Evolutionary conservation across 2,329 filamentous ascomycete species (phyloP).

Genomic region (Gyromitra esculenta): DNA sequence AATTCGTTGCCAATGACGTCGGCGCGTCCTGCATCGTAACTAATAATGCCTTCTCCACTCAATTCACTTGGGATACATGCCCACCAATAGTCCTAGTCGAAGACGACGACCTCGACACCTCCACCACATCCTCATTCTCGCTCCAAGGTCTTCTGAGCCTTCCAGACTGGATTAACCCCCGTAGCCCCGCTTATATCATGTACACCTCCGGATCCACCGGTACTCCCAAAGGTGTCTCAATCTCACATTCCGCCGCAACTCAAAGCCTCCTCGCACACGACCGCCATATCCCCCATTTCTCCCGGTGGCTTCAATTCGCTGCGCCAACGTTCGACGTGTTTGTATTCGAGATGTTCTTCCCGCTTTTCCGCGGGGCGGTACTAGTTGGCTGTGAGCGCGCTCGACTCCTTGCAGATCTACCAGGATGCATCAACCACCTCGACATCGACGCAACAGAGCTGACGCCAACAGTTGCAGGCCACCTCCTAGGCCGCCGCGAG

Average conservation of each 20-base stretch:
- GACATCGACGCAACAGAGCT: conserved; percentile 85
- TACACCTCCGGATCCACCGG: conserved; percentile 94
- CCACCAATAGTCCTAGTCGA: conserved; percentile 59
- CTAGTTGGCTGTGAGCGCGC: conserved; percentile 76
- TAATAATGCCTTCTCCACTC: conserved; percentile 63
- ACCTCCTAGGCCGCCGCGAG: conserved; percentile 72
- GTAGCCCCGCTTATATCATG: conserved; percentile 82
- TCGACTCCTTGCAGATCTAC: conserved; percentile 78
- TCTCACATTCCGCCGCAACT: conserved; percentile 81
- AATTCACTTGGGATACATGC: conserved; percentile 61
- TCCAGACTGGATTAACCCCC: conserved; percentile 25
- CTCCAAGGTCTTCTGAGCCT: conserved; percentile 26
- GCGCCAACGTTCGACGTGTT: conserved; percentile 94
- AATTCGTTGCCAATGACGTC: conserved; percentile 83
- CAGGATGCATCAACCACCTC: conserved; percentile 71
- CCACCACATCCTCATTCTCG: not conserved
- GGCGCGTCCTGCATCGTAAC: conserved; percentile 75
- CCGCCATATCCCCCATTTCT: conserved; percentile 77
- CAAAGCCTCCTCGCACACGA: conserved; percentile 86
- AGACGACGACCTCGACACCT: conserved; percentile 1
- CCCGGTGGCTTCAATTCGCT: conserved; percentile 88
- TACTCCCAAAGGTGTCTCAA: conserved; percentile 83
- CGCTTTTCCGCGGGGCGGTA: conserved; percentile 76
- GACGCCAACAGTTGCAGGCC: conserved; percentile 83
- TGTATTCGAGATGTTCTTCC: conserved; percentile 94